These are phyloP conservation scores for Ogataea trehaloabstinens DNA, from an alignment of 805 yeast genomes.

Conservation along the genomic window DNA sequence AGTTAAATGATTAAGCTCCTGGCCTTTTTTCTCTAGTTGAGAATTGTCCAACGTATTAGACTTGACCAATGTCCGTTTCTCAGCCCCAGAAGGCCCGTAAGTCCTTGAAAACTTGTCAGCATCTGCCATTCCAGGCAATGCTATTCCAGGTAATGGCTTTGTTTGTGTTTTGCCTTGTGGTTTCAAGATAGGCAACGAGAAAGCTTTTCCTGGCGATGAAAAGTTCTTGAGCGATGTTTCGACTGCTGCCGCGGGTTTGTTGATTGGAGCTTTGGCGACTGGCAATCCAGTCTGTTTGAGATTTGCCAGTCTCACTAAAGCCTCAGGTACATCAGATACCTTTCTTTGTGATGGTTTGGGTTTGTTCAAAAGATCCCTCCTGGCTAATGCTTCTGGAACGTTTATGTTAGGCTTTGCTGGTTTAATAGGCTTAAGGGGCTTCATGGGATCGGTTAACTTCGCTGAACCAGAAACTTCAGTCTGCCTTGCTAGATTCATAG, in stretches of 20 bases:
- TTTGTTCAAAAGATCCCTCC: conserved; percentile 16
- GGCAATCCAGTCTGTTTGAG: conserved; percentile 9
- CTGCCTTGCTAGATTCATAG: too few relatives aligned
- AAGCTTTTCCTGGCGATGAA: conserved; percentile 8
- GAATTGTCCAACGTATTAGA: conserved; percentile 12
- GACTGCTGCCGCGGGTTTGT: not conserved
- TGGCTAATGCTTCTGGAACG: conserved; percentile 30
- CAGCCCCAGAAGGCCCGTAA: conserved; percentile 1
- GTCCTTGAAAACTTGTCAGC: conserved; percentile 1
- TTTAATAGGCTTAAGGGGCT: conserved; percentile 13
- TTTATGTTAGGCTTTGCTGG: conserved; percentile 15
- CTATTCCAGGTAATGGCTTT: conserved; percentile 26
- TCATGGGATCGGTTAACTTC: conserved; percentile 1
- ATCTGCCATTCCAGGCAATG: conserved; percentile 8
- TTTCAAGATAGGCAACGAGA: conserved; percentile 10
- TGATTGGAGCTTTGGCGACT: not conserved
- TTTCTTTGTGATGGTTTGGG: conserved; percentile 18
- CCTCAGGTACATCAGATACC: conserved; percentile 27
- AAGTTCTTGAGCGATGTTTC: not conserved
- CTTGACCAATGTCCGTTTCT: conserved; percentile 6
- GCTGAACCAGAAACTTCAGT: too few relatives aligned
- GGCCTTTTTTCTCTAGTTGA: conserved; percentile 1
- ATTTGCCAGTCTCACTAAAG: conserved; percentile 13
- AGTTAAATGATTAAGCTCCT: conserved; percentile 1
- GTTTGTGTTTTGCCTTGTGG: too few relatives aligned